Conservation (phyloP, 225 moss, liverwort and hornwort genomes). For the Marchantia polymorpha region DNA sequence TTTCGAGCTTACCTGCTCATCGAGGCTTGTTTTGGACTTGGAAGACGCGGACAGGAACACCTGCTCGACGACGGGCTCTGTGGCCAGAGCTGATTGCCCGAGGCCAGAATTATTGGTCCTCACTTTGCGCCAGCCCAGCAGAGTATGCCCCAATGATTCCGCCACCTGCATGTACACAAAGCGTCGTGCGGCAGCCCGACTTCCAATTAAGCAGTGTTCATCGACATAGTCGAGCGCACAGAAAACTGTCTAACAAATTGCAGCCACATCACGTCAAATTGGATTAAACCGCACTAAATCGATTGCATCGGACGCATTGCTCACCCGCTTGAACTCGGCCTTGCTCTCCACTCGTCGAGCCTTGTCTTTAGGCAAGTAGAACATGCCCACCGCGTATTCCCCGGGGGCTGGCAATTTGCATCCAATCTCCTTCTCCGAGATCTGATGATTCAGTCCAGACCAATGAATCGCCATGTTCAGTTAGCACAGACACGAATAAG, state of each 20-base stretch:
- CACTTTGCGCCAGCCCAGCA: constrained; percentile 74
- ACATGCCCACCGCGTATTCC: constrained; percentile 77
- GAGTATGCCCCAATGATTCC: constrained; percentile 65
- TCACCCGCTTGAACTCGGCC: constrained; percentile 56
- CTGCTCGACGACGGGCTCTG: constrained; percentile 83
- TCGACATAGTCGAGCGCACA: neutral
- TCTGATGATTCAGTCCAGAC: constrained; percentile 30
- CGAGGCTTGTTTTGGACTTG: constrained; percentile 52
- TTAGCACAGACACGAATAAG: neutral
- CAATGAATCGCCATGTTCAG: neutral
- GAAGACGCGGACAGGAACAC: constrained; percentile 57
- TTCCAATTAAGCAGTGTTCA: neutral
- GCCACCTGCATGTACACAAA: constrained; percentile 43
- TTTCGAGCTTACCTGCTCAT: constrained; percentile 58
- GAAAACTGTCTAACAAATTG: neutral
- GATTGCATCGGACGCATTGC: neutral
- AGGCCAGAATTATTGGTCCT: constrained; percentile 65
- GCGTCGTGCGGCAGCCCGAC: neutral
- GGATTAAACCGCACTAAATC: too few relatives aligned
- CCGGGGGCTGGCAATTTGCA: constrained; percentile 58
- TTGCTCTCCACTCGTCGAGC: constrained; percentile 57
- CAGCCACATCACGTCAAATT: too few relatives aligned
- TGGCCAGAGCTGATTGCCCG: constrained; percentile 66
- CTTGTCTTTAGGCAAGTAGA: constrained; percentile 63
- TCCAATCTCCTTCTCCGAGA: constrained; percentile 60